Percentiles rank a stretch among this genome's conserved stretches.
Evolutionary conservation across 768 basidiomycete species (phyloP).

Genomic region (Auricularia sp.): DNA sequence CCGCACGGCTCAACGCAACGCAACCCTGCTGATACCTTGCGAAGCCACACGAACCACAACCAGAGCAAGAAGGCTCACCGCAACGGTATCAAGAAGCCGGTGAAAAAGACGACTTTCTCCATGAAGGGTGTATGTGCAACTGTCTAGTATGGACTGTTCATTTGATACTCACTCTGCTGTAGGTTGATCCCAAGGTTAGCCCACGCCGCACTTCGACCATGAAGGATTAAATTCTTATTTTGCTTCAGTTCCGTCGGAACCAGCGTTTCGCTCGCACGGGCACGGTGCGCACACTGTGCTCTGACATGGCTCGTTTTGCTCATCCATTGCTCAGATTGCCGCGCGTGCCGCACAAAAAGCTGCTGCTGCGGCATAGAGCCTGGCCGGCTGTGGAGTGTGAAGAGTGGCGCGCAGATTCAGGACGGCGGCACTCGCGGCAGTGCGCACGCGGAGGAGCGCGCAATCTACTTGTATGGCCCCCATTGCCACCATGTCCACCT

Average conservation of each 20-base stretch:
- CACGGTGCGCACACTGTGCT: constrained; percentile 42
- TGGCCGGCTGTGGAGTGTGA: constrained; percentile 17
- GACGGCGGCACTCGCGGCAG: not conserved
- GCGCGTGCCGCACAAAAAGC: constrained; percentile 52
- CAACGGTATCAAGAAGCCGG: constrained; percentile 89
- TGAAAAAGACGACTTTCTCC: constrained; percentile 62
- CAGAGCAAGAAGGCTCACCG: constrained; percentile 95
- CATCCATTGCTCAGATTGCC: constrained; percentile 37
- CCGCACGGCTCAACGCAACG: constrained; percentile 1
- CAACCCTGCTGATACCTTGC: constrained; percentile 4
- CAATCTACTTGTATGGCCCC: not conserved
- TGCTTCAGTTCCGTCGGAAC: constrained; percentile 71
- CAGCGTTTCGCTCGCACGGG: constrained; percentile 60
- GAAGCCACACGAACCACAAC: constrained; percentile 88
- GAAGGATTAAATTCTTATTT: constrained; percentile 8
- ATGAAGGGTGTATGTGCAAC: constrained; percentile 75
- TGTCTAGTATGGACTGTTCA: not conserved
- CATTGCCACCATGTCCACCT: not conserved
- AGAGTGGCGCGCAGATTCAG: constrained; percentile 4
- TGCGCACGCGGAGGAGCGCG: not conserved
- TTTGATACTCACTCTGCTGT: constrained; percentile 5
- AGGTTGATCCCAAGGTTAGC: constrained; percentile 76
- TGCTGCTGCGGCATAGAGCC: constrained; percentile 24
- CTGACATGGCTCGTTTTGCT: not conserved
- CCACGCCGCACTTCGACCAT: constrained; percentile 8